Base-by-base conservation (phyloP, 2,329 filamentous ascomycete species). In the Metarhizium humberi region DNA sequence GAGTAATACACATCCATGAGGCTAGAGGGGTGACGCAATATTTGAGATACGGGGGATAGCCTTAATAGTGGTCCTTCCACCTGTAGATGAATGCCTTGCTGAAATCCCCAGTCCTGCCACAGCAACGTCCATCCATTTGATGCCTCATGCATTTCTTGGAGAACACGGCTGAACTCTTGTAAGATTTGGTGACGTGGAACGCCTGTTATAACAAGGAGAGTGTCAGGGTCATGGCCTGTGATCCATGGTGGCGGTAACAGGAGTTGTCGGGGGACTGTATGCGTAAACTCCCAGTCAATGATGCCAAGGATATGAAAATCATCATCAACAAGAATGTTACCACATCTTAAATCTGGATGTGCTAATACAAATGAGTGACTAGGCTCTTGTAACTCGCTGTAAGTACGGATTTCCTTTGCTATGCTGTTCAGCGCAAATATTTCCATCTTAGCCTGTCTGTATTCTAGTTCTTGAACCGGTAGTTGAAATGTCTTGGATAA, bases 201-300 rank as follows among this genome's bases (percentile, higher is more conserved):
- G 10, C 32, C 32, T 7, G 32, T 34, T 6, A 42, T 11, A 11
- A n/a, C 5, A 4, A 2, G 40, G 16, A 47, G 42, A 29, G 3
- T 42, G 34, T 50, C 45, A 6, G 49, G 54, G 29, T 53, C 46
- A 25, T 56, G 45, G 16, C 57, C 57, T 0, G 59, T 60, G 49
- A 58, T 53, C 59, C 60, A 62, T 18, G 60, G 30, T 5, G 60
- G 60, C 18, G 59, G 60, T 25, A 51, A 52, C 16, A 59, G 61
- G 3, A 61, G 30, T 16, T 56, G 50, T 18, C 30, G 57, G 2
- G 60, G 25, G 58, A 62, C 2, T 60, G 36, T 8, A 55, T 43
- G 16, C 20, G 57, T 2, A 36, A 58, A 60, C 53, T 67, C 62
- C 64, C 64, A 66, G 50, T 67, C 64, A 34, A 67, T 58, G 48